Evolutionary conservation across 31 red algal genomes (phyloP), one percentile per base, ranked within the genome.

Genomic region (Endocladia muricata): DNA sequence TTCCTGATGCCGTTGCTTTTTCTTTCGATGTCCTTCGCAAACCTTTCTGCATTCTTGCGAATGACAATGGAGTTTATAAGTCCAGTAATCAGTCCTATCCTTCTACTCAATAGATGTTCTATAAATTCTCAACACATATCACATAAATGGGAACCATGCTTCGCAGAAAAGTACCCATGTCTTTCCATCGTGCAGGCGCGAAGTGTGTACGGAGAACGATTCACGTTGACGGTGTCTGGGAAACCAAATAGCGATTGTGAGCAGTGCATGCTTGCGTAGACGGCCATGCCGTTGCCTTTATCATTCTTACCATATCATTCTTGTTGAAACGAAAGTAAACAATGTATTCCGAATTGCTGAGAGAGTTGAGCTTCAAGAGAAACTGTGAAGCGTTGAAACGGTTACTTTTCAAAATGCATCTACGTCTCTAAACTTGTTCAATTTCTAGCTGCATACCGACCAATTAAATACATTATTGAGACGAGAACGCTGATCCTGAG

Each of bases 101-200:
- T 43, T 3, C 40, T 51, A 17, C n/a, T 49, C 9, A 72, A 22
- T 4, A 72, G 37, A 0, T 43, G 40, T 0, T 72, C 37, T 0
- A 51, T 44, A 7, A 13, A 5, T 37, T 76, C 73, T 25, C 73
- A 76, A 61, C 32, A 60, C 17, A 61, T 76, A 11, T 76, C 73
- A 15, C 1, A 76, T 3, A 76, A 26, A 29, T 76, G 19, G 4
- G 52, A 57, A 6, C 28, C 19, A 59, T 36, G 55, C 73, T 76
- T 61, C 9, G 52, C 73, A 60, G 34, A 76, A 3, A 60, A 32
- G 4, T 61, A 22, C 52, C 52, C 25, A 76, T 19, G 52, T 76
- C 73, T 3, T 9, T 37, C 52, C 73, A 76, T 19, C 73, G 4
- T 28, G 51, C 4, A 5, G 51, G 73, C 19, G 73, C 30, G 4